Base-by-base conservation (phyloP, 2,329 filamentous ascomycete genomes). In the Septoria linicola region DNA sequence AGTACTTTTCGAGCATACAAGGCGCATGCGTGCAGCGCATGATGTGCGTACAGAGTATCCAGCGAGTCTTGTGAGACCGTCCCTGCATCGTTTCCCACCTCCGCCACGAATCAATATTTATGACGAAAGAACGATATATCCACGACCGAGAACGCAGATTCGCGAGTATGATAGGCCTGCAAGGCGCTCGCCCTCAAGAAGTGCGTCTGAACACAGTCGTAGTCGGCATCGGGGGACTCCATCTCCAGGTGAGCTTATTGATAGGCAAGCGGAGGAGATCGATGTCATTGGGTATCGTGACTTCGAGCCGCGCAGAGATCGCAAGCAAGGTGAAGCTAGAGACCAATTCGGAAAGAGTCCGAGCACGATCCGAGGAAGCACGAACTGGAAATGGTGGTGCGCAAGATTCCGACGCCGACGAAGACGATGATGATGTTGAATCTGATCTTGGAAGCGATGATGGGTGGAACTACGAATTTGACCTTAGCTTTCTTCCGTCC, bases 1-100 rank as follows among this genome's bases (percentile, higher is more conserved):
- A 3, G 23, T 49, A 8, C 37, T 49, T 10, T 49, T 49, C 14
- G 36, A 49, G 20, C 45, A 49, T 21, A 49, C 36, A 13, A 11
- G 27, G 10, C 17, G 45, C 13, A 25, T 49, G 7, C 45, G 37
- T 11, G 21, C 32, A 27, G 10, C 11, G 20, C 17, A 31, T 20
- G 30, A 20, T 8, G 16, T 20, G 43, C 43, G 30, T n/a, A 6
- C 31, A 35, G 17, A 10, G 19, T 25, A 27, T n/a, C 41, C 30
- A 14, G 31, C 35, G 4, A 17, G 16, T 21, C 3, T 8, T 23
- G 31, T 11, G 16, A 14, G 21, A 8, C 30, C 20, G 2, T 8
- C 32, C 10, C 31, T 8, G 2, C n/a, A n/a, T n/a, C n/a, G n/a
- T n/a, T 17, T 13, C 25, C 2, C 31, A 10, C 27, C 19, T n/a